Evolutionary conservation across 441 rosid species (phyloP).

Genomic region (Pelargonium fulgidum): DNA sequence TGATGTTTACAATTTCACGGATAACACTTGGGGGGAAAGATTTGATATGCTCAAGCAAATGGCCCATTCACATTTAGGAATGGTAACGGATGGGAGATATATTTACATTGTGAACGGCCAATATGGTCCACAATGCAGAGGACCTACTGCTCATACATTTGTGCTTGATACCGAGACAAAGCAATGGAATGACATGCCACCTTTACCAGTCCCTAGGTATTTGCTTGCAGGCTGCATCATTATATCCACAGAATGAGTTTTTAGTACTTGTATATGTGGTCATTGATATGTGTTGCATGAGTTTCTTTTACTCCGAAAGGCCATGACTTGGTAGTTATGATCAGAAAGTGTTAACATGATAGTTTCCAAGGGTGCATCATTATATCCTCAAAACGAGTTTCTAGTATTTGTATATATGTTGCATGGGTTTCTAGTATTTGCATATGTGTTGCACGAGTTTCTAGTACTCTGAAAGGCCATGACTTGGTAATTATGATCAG

Average conservation of each 20-base stretch:
- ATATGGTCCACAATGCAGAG: conserved; percentile 92
- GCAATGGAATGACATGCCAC: conserved; percentile 56
- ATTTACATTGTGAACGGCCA: conserved; percentile 82
- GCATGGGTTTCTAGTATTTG: conserved; percentile 3
- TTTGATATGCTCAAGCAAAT: conserved; percentile 94
- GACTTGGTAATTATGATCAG: conserved; percentile 3
- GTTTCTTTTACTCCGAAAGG: not conserved
- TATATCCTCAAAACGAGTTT: conserved; percentile 2
- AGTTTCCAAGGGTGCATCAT: conserved; percentile 68
- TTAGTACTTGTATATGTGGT: not conserved
- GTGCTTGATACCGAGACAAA: conserved; percentile 79
- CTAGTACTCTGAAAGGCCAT: not conserved
- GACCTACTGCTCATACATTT: conserved; percentile 73
- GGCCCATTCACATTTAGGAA: conserved; percentile 98
- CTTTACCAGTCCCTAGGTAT: conserved; percentile 86
- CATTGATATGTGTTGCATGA: too few species aligned
- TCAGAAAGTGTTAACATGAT: conserved; percentile 10
- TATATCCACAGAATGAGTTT: conserved; percentile 2
- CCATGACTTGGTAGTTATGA: not conserved
- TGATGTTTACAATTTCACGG: conserved; percentile 73
- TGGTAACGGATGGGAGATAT: conserved; percentile 89
- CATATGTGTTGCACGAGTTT: not conserved
- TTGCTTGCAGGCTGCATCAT: conserved; percentile 10
- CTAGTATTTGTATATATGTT: not conserved
- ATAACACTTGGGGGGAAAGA: conserved; percentile 78